Conservation (phyloP, 495 filamentous ascomycete genomes). For the Hypoxylon lienhwacheense region DNA sequence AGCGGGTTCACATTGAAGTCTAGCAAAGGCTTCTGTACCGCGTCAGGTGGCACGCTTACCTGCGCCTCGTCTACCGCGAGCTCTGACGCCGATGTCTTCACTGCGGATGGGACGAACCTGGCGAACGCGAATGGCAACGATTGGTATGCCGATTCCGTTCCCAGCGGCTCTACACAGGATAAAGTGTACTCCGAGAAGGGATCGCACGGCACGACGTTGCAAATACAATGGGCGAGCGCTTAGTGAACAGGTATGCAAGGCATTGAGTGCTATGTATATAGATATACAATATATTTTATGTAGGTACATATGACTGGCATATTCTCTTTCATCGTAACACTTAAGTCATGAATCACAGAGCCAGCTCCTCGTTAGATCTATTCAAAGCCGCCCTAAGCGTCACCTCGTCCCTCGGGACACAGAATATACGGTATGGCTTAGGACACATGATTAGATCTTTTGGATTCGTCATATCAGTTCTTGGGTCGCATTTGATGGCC, state of each 20-base stretch:
- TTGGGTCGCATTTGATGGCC: slow-evolving; percentile 57
- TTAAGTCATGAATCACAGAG: not conserved
- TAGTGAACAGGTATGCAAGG: not conserved
- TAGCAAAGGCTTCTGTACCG: slow-evolving; percentile 61
- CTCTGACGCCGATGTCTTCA: slow-evolving; percentile 46
- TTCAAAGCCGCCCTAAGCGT: slow-evolving; percentile 44
- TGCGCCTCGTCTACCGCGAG: slow-evolving; percentile 51
- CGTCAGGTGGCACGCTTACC: slow-evolving; percentile 50
- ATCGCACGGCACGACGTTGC: slow-evolving; percentile 21
- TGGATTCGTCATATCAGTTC: slow-evolving; percentile 58
- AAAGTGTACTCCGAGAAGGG: slow-evolving; percentile 39
- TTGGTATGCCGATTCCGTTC: slow-evolving; percentile 62
- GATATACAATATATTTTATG: no score
- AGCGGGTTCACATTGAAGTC: slow-evolving; percentile 61
- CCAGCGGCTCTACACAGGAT: slow-evolving; percentile 52
- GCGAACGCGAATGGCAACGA: slow-evolving; percentile 52
- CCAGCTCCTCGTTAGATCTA: not conserved
- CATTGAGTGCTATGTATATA: no score
- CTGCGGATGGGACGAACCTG: slow-evolving; percentile 39
- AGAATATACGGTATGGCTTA: slow-evolving; percentile 57
- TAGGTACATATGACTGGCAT: no score
- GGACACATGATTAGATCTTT: slow-evolving; percentile 62
- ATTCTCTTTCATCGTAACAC: no score
- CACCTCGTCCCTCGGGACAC: slow-evolving; percentile 54
- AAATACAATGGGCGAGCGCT: slow-evolving; percentile 27